Evolutionary conservation across 2,329 filamentous ascomycete species (phyloP), one percentile per base, ranked within the genome.

Genomic region (Westerdykella aurantiaca): DNA sequence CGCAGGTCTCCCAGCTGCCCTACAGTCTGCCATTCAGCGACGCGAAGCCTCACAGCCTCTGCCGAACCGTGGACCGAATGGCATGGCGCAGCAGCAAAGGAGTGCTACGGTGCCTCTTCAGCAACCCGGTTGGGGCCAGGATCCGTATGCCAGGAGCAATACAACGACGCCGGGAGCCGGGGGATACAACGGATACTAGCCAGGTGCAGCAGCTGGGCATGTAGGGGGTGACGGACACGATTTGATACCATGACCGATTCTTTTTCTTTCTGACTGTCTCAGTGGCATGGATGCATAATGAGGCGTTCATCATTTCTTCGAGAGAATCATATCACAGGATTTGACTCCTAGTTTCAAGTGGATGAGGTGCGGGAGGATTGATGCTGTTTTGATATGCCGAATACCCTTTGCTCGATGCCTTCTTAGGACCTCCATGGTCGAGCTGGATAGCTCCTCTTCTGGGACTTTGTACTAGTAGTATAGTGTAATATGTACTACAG

Each of bases 21-120:
- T 66, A n/a, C 63, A 64, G 39, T 62, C 63, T 1, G 60, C 63
- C 11, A 66, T 64, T n/a, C 64, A 65, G 46, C 57, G 63, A 17
- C 60, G 64, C 6, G 64, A 66, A 31, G 61, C 60, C 11, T 60
- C 60, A 6, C 57, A 66, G 13, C 61, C 64, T 10, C 39, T 63
- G 1, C 60, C 57, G 1, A 59, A 59, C 35, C 55, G 60, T 14
- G 55, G 49, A 4, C 60, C 59, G 49, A 56, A 48, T 17, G 50
- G 49, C 11, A 55, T 55, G 1, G 46, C 47, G 1, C 56, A 54
- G 5, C 61, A 63, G 37, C 61, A 63, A 35, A 56, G 64, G 3
- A 67, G 63, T 42, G 62, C 55, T 6, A 67, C 63, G 6, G 63
- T 63, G 13, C 64, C 64, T 1, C 47, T 66, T 4, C 56, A 56